phyloP scores from a whole-genome alignment of 2,329 filamentous ascomycete genomes.

The Cylindrodendrum hubeiense region DNA sequence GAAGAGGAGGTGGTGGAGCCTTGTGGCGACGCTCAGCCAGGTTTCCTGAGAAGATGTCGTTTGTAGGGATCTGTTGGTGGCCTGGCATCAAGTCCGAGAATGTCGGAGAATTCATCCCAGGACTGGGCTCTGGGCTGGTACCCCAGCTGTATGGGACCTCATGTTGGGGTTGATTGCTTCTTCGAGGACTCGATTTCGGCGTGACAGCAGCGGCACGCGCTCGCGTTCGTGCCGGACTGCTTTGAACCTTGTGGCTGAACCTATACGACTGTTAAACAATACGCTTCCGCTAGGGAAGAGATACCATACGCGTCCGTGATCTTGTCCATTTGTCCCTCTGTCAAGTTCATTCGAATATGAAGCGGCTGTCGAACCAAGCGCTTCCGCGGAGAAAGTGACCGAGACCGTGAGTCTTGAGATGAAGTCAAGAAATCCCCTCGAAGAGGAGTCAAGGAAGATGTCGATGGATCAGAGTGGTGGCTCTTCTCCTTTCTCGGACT shows the following conservation, averaged over 20 bases:
- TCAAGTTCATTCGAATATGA: slow-evolving; percentile 62
- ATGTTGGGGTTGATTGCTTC: slow-evolving; percentile 22
- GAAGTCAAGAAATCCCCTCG: slow-evolving; percentile 54
- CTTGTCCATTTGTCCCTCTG: slow-evolving; percentile 62
- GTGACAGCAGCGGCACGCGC: slow-evolving; percentile 33
- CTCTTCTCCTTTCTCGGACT: slow-evolving; percentile 29
- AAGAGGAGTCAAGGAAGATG: slow-evolving; percentile 45
- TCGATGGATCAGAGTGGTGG: slow-evolving; percentile 41
- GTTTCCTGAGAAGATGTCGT: slow-evolving; percentile 32
- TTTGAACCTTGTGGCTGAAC: slow-evolving; percentile 49
- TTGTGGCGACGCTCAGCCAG: slow-evolving; percentile 49
- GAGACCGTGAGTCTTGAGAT: slow-evolving; percentile 46
- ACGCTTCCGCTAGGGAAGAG: background rate
- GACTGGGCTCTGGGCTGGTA: slow-evolving; percentile 21
- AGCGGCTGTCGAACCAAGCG: slow-evolving; percentile 53
- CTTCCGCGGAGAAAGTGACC: slow-evolving; percentile 52
- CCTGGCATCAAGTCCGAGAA: slow-evolving; percentile 50
- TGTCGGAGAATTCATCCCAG: slow-evolving; percentile 38
- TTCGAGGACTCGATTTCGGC: slow-evolving; percentile 36
- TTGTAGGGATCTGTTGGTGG: slow-evolving; percentile 23
- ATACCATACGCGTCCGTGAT: slow-evolving; percentile 58
- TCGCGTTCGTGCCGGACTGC: slow-evolving; percentile 39
- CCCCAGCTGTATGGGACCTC: slow-evolving; percentile 22
- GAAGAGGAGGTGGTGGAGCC: slow-evolving; percentile 42
- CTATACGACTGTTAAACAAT: slow-evolving; percentile 38